These are phyloP conservation scores for Aspergillus conjunctus DNA, from an alignment of 495 filamentous ascomycete genomes.

Conservation along the genomic window DNA sequence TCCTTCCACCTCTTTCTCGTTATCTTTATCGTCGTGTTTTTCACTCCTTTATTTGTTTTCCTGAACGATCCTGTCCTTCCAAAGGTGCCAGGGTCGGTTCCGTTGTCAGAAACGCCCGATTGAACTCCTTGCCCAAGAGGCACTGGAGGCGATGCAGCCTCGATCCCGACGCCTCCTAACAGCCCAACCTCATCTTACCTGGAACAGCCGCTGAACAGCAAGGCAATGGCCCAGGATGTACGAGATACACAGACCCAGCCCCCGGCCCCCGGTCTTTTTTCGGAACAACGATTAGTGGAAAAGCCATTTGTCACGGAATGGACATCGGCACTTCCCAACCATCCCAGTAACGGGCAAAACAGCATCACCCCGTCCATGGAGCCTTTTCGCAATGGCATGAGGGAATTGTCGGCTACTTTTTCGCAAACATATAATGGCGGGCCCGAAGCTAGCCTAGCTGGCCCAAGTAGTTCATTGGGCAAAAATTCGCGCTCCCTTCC, in stretches of 20 bases:
- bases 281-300: conserved; percentile 25
- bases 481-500: conserved; percentile 34
- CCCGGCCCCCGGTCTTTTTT: conserved; percentile 17
- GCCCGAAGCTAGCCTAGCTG: conserved; percentile 18
- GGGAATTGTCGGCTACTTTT: conserved; percentile 26
- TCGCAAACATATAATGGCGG: conserved; percentile 27
- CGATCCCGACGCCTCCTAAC: conserved; percentile 27
- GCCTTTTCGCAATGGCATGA: conserved; percentile 25
- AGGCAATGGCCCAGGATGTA: conserved; percentile 42
- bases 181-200: conserved; percentile 28
- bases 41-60: neutral
- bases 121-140: conserved; percentile 15
- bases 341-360: conserved; percentile 20
- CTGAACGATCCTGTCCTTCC: conserved; percentile 1
- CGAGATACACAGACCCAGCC: conserved; percentile 22
- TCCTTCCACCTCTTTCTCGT: neutral
- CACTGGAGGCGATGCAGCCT: conserved; percentile 33
- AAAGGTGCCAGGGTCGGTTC: conserved; percentile 7
- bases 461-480: conserved; percentile 18
- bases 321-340: conserved; percentile 18
- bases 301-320: conserved; percentile 25
- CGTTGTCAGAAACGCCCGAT: conserved; percentile 11
- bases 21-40: neutral
- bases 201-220: conserved; percentile 27
- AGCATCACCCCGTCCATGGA: conserved; percentile 29